These are phyloP conservation scores for Rhododendron griersonianum DNA, from an alignment of 148 eudicot genomes.

Conservation along the genomic window DNA sequence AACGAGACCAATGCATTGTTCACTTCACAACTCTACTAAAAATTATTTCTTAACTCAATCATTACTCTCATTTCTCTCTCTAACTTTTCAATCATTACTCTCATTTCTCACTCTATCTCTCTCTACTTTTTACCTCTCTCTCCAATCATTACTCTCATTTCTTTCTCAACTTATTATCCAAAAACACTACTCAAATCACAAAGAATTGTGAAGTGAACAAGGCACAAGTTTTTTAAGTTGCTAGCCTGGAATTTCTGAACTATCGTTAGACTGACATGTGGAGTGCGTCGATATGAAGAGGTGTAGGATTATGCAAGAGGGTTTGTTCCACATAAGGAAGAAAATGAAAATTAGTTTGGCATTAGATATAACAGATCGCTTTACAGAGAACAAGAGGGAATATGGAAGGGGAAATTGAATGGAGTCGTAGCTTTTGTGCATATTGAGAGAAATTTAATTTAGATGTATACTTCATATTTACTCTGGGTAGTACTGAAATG, in stretches of 20 bases:
- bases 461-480: background rate
- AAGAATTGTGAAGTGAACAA: too few relatives aligned
- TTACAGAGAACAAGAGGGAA: background rate
- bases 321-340: background rate
- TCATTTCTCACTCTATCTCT: too few relatives aligned
- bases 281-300: background rate
- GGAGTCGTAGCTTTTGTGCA: background rate
- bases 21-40: too few relatives aligned
- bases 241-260: background rate
- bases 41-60: too few relatives aligned
- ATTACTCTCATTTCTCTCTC: too few relatives aligned
- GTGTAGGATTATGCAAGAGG: background rate
- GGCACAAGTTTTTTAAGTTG: background rate
- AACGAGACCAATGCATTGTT: background rate
- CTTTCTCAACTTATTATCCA: too few relatives aligned
- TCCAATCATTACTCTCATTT: too few relatives aligned
- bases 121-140: too few relatives aligned
- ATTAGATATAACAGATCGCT: background rate
- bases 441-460: background rate
- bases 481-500: background rate
- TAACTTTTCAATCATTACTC: too few relatives aligned
- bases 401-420: background rate
- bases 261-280: background rate
- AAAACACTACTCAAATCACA: too few relatives aligned
- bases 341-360: background rate